A percentile compares a stretch with the other conserved stretches of the same genome.
phyloP scores from a whole-genome alignment of 345 rosid species.

The Reutealis trisperma region DNA sequence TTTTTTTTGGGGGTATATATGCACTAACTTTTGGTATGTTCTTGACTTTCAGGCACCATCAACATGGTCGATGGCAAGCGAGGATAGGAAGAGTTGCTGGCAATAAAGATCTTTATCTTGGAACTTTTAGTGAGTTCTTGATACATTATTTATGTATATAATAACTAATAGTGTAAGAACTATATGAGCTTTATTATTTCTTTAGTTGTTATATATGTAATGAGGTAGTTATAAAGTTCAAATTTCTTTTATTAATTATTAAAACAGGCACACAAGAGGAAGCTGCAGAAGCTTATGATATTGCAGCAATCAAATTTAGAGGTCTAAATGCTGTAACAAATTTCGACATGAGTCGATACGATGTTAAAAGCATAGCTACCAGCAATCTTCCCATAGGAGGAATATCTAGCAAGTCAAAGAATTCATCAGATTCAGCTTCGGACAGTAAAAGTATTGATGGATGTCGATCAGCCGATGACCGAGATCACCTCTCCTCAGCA shows the following conservation, averaged over 20 bases:
- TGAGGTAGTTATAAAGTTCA: too few relatives aligned
- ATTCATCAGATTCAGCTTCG: constrained; percentile 44
- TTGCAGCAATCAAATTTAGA: constrained; percentile 84
- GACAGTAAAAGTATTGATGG: constrained; percentile 46
- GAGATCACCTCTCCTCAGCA: constrained; percentile 46
- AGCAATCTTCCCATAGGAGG: constrained; percentile 90
- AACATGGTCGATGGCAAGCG: constrained; percentile 98
- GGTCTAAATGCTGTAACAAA: constrained; percentile 92
- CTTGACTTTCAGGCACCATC: constrained; percentile 70
- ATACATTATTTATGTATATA: too few relatives aligned
- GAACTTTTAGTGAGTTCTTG: constrained; percentile 78
- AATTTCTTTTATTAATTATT: too few relatives aligned
- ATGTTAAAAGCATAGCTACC: constrained; percentile 78
- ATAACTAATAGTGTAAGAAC: too few relatives aligned
- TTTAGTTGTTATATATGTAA: neutral
- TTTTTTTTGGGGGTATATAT: neutral
- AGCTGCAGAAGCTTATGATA: constrained; percentile 74
- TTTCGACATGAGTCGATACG: constrained; percentile 90
- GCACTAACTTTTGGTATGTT: neutral
- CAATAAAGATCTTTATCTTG: constrained; percentile 95
- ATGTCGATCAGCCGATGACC: constrained; percentile 41
- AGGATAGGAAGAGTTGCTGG: constrained; percentile 98
- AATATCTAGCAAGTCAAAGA: constrained; percentile 44
- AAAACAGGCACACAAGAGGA: constrained; percentile 80
- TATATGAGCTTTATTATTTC: neutral